phyloP scores from a whole-genome alignment of 371 early-diverging fungal species.

The Neoconidiobolus thromboides region DNA sequence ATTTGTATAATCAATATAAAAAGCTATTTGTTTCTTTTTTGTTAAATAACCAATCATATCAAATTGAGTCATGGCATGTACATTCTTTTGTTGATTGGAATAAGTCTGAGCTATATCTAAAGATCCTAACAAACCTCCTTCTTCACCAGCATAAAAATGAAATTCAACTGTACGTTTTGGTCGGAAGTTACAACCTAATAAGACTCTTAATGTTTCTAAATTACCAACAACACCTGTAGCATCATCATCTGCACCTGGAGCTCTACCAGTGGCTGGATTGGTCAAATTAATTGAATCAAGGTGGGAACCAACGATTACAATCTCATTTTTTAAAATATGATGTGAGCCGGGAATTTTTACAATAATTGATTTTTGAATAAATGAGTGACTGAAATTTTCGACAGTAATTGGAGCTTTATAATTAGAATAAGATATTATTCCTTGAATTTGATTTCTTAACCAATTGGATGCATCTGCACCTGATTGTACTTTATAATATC shows the following conservation, averaged over 20 bases:
- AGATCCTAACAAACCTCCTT: conserved; percentile 74
- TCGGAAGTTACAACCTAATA: conserved; percentile 44
- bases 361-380: conserved; percentile 15
- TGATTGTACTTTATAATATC: no score
- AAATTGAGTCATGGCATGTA: conserved; percentile 54
- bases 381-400: no score
- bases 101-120: conserved; percentile 64
- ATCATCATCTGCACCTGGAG: conserved; percentile 77
- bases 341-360: conserved; percentile 43
- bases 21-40: conserved; percentile 39
- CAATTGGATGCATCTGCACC: no score
- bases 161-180: conserved; percentile 81
- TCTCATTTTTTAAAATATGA: conserved; percentile 24
- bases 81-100: conserved; percentile 23
- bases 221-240: conserved; percentile 75
- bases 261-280: conserved; percentile 55
- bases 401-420: no score
- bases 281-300: conserved; percentile 76
- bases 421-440: no score
- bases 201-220: conserved; percentile 61
- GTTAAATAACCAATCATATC: conserved; percentile 68
- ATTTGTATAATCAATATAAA: conserved; percentile 65
- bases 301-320: conserved; percentile 78
- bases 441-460: no score
- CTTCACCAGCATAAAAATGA: conserved; percentile 88